phyloP scores from a whole-genome alignment of 2,329 filamentous ascomycete genomes.

The Seiridium unicorne region DNA sequence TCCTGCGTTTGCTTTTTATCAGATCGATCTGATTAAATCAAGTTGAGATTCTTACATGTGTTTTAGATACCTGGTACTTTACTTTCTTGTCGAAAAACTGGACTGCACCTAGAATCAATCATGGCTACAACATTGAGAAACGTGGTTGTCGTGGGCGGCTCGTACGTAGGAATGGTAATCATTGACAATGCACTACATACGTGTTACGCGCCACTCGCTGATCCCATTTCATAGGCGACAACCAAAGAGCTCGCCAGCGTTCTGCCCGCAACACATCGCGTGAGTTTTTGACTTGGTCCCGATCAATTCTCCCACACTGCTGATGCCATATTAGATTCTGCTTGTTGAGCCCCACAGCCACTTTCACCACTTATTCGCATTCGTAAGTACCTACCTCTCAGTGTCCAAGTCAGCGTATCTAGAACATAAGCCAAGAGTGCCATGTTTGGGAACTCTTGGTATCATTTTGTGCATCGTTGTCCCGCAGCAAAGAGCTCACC shows the following conservation, averaged over 20 bases:
- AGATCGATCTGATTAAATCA: not conserved
- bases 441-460: no score
- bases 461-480: no score
- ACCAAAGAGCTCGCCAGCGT: slow-evolving; percentile 32
- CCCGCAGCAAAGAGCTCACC: no score
- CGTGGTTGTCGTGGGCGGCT: slow-evolving; percentile 44
- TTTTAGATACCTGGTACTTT: not conserved
- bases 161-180: slow-evolving; percentile 40
- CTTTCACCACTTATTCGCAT: slow-evolving; percentile 47
- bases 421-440: no score
- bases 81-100: not conserved
- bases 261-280: slow-evolving; percentile 33
- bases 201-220: not conserved
- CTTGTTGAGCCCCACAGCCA: slow-evolving; percentile 48
- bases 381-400: slow-evolving; percentile 23
- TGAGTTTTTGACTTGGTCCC: slow-evolving; percentile 14
- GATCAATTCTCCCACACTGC: not conserved
- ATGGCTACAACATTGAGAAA: slow-evolving; percentile 29
- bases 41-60: not conserved
- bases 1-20: not conserved
- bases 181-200: slow-evolving; percentile 1
- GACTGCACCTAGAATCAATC: not conserved
- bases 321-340: slow-evolving; percentile 24
- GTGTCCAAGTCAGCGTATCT: no score
- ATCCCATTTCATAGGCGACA: slow-evolving; percentile 22